Percentiles rank a stretch among this genome's conserved stretches.
These are phyloP conservation scores for Clavulina sp. DNA, from an alignment of 768 basidiomycete genomes.

Conservation along the genomic window DNA sequence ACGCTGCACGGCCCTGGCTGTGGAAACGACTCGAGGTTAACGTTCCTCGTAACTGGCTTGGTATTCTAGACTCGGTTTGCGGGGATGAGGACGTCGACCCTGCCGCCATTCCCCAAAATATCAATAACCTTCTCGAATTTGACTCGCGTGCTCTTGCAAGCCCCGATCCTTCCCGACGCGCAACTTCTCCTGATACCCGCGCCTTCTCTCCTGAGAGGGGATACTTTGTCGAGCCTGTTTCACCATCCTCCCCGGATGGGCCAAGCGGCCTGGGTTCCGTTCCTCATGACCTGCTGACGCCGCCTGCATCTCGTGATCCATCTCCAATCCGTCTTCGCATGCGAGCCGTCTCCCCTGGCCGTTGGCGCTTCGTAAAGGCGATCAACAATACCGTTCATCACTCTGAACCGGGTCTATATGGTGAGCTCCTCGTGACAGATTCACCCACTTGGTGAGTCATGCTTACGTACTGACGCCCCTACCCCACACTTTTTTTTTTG, in stretches of 20 bases:
- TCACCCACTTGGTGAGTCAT: conserved; percentile 1
- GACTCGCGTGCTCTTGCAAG: neutral
- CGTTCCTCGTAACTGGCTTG: conserved; percentile 69
- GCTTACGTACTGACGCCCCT: neutral
- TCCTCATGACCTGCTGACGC: conserved; percentile 57
- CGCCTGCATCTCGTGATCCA: conserved; percentile 65
- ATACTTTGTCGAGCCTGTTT: too few relatives aligned
- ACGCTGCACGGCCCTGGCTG: conserved; percentile 75
- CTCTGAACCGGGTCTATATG: conserved; percentile 54
- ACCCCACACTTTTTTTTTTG: conserved; percentile 6
- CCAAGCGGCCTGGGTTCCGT: conserved; percentile 23
- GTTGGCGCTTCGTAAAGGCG: conserved; percentile 66
- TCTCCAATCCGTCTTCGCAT: conserved; percentile 53
- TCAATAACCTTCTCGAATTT: neutral
- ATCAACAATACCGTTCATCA: conserved; percentile 65
- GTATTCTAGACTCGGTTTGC: conserved; percentile 61
- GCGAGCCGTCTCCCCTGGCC: conserved; percentile 62
- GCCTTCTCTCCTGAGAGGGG: too few relatives aligned
- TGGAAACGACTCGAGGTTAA: conserved; percentile 74
- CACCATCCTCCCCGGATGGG: neutral
- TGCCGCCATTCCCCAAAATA: neutral
- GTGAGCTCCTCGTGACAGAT: conserved; percentile 25
- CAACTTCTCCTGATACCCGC: too few relatives aligned
- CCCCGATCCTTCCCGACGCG: too few relatives aligned
- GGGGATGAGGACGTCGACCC: conserved; percentile 37